Evolutionary conservation across 306 rosid species (phyloP).

Genomic region (Ceratonia siliqua): DNA sequence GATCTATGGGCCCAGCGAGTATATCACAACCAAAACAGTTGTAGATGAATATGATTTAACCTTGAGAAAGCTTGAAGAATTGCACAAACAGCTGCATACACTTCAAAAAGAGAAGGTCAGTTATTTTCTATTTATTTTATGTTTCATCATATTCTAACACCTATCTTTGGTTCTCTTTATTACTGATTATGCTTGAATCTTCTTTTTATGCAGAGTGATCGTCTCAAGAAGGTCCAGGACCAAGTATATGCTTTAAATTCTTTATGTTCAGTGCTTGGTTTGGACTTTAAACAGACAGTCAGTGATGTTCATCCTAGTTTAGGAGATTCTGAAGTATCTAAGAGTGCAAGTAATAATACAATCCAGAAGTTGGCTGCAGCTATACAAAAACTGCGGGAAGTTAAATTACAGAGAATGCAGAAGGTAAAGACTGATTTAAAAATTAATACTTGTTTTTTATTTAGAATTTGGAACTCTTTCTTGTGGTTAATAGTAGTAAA

Average conservation of each 20-base stretch:
- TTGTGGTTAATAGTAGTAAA: conserved; percentile 28
- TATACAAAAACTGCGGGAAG: conserved; percentile 56
- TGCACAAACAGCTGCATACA: conserved; percentile 73
- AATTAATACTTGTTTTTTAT: conserved; percentile 4
- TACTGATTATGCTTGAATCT: conserved; percentile 31
- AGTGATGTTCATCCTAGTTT: conserved; percentile 70
- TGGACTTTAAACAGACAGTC: conserved; percentile 70
- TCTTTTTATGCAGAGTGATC: conserved; percentile 61
- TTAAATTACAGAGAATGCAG: conserved; percentile 92
- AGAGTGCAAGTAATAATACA: conserved; percentile 61
- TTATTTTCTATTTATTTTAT: conserved; percentile 16
- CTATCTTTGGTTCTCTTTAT: conserved; percentile 2
- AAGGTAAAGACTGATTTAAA: conserved; percentile 51
- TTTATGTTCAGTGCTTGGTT: conserved; percentile 81
- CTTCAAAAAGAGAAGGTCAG: conserved; percentile 91
- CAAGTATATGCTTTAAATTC: conserved; percentile 61
- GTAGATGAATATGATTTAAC: conserved; percentile 84
- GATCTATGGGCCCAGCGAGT: conserved; percentile 59
- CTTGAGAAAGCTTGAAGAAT: conserved; percentile 86
- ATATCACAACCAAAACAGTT: conserved; percentile 36
- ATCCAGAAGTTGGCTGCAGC: conserved; percentile 68
- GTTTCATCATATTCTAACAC: background rate
- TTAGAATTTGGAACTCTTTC: conserved; percentile 24
- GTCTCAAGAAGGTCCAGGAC: conserved; percentile 75
- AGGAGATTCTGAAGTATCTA: conserved; percentile 61